Evolutionary conservation across 352 stramenopile species (phyloP), one percentile per base, ranked within the genome.

Genomic region (Pythium scleroteichum): DNA sequence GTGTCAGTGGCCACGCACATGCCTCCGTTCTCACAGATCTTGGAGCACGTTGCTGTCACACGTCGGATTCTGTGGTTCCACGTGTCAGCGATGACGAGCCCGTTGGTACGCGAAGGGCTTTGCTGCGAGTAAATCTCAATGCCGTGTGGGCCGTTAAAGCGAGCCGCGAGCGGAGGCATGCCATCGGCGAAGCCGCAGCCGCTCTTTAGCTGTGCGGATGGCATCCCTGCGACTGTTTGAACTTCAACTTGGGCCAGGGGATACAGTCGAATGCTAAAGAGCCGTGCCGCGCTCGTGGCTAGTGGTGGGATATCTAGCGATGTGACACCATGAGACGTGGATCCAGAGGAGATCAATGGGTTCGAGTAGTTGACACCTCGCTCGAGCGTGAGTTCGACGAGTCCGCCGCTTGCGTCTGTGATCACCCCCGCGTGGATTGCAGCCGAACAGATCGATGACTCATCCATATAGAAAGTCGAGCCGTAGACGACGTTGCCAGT

Each of bases 21-120:
- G 7, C 95, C 96, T 32, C 85, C 89, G 55, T 99, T 99, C 72
- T 99, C 96, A 65, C 96, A 99, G 40, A 90, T 75, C 59, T 97
- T 97, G 44, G 85, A 79, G 69, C 96, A 99, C 9, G 68, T 78
- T 6, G 96, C 94, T 3, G 85, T 95, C 55, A 98, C 70, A 7
- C 70, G 78, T n/a, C 96, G 84, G 49, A 99, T 94, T 7, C 82
- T 79, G 76, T 99, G 85, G 59, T 98, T 99, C n/a, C 81, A 78
- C 35, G 82, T 89, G 70, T 99, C 96, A 8, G 96, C 90, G 33
- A 99, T 76, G 46, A 92, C 93, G 38, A 98, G 60, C 46, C 90
- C 59, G 16, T 80, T 55, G 13, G 76, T 77, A n/a, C 73, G 76
- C 53, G 73, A 86, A 19, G 78, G 84, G 22, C 73, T 77, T 14